Evolutionary conservation across 768 basidiomycete genomes (phyloP).

Genomic region (Suillus discolor): DNA sequence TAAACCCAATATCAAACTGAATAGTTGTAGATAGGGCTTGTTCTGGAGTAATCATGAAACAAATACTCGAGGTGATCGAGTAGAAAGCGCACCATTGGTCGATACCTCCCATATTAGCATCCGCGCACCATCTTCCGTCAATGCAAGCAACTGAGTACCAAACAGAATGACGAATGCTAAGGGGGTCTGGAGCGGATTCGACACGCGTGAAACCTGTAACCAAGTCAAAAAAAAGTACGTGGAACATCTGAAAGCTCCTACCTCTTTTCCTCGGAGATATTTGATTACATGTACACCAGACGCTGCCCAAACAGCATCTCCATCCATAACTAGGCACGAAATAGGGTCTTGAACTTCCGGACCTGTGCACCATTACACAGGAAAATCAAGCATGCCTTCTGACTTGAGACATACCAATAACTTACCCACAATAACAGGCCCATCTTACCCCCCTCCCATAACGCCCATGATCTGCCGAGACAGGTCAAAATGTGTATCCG

Average conservation of each 20-base stretch:
- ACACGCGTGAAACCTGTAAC: slow-evolving; percentile 50
- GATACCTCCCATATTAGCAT: slow-evolving; percentile 81
- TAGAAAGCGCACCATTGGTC: slow-evolving; percentile 49
- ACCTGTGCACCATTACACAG: slow-evolving; percentile 47
- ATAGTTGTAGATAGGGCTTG: slow-evolving; percentile 52
- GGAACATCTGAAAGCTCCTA: slow-evolving; percentile 27
- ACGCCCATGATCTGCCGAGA: slow-evolving; percentile 86
- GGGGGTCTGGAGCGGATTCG: slow-evolving; percentile 63
- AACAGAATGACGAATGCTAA: slow-evolving; percentile 76
- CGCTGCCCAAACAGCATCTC: slow-evolving; percentile 84
- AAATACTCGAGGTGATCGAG: not conserved
- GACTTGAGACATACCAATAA: slow-evolving; percentile 20
- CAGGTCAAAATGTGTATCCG: slow-evolving; percentile 84
- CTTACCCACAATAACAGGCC: slow-evolving; percentile 87
- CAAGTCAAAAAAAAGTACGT: slow-evolving; percentile 12
- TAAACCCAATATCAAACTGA: slow-evolving; percentile 81
- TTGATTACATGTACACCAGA: slow-evolving; percentile 70
- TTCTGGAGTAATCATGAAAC: slow-evolving; percentile 17
- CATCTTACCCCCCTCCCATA: slow-evolving; percentile 98
- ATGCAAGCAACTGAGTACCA: slow-evolving; percentile 76
- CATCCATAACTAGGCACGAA: slow-evolving; percentile 76
- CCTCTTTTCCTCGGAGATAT: slow-evolving; percentile 90
- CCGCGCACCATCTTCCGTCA: slow-evolving; percentile 76
- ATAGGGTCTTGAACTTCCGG: slow-evolving; percentile 80
- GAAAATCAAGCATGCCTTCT: slow-evolving; percentile 6